A percentile compares a stretch with the other conserved stretches of the same genome.
Evolutionary conservation across 1,284 basidiomycete genomes (phyloP).

Genomic region (Moniliophthora roreri): DNA sequence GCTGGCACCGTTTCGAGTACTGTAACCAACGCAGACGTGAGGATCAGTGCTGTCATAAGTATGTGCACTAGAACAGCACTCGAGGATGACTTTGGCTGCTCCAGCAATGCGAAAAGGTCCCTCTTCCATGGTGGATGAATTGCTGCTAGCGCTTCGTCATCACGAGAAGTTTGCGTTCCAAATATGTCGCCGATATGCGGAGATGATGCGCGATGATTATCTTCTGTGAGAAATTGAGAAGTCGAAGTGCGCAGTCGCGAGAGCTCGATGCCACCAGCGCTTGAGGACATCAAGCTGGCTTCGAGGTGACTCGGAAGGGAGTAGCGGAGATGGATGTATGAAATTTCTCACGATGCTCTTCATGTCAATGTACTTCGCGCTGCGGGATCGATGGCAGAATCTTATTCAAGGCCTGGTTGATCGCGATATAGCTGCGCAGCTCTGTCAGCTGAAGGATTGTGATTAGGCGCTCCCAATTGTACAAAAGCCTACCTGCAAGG

Average conservation of each 20-base stretch:
- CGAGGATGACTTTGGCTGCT: constrained; percentile 66
- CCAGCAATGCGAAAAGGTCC: constrained; percentile 58
- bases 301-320: background rate
- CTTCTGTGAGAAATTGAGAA: constrained; percentile 37
- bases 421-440: too few species aligned
- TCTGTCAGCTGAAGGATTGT: too few species aligned
- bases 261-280: background rate
- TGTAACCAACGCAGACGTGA: constrained; percentile 76
- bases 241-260: constrained; percentile 17
- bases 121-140: constrained; percentile 60
- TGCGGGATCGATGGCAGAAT: too few species aligned
- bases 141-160: constrained; percentile 31
- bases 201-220: constrained; percentile 22
- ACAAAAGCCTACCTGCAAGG: too few species aligned
- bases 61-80: constrained; percentile 68
- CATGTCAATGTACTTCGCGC: background rate
- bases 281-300: background rate
- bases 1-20: constrained; percentile 83
- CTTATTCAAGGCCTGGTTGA: too few species aligned
- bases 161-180: constrained; percentile 25
- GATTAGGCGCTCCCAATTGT: too few species aligned
- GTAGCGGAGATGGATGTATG: background rate
- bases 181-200: constrained; percentile 37
- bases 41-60: constrained; percentile 61
- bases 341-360: background rate